Base-by-base conservation (phyloP, 208 protist genomes). In the Acanthamoeba polyphaga region DNA sequence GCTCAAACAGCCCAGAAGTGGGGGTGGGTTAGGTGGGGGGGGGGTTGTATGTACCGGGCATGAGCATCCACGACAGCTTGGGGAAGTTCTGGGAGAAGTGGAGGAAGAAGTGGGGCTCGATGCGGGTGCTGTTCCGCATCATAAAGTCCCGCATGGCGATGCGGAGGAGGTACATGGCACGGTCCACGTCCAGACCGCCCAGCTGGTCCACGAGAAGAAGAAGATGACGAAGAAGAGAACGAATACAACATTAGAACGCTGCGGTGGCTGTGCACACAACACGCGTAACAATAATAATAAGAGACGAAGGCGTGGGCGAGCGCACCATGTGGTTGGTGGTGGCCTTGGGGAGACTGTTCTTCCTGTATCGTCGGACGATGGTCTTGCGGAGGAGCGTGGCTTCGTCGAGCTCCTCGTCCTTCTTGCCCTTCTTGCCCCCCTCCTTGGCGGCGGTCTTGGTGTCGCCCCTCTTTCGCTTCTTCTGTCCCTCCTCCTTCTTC, bases 91-190 rank as follows among this genome's bases (percentile, higher is more conserved):
- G 34, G 29, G 72, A 87, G 32, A 94, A 43, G 51, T 51, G n/a
- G 6, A 70, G 10, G 91, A 94, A 94, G 91, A 94, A 94, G 15
- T 43, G 19, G 34, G 72, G 91, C 64, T 80, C 64, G 15, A 94
- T 27, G 70, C 70, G 91, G 22, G 70, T 85, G 91, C 51, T 94
- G 51, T 68, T 68, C 17, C 91, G 22, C 27, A 70, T 94, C 91
- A 94, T 94, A 29, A 85, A 60, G 72, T 94, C 91, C 49, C 29
- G 43, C 51, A 94, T 27, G 22, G 53, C 38, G 53, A 85, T 38
- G 22, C 70, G 49, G 46, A 94, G 17, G 24, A 94, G 32, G 51
- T 60, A 87, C 32, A 60, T 19, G 70, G 32, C 72, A 2, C 91
- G 68, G 51, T 94, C 91, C 46, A 85, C 51, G 91, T 94, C 72